These are phyloP conservation scores for Aureobasidium vineae DNA, from an alignment of 2,329 filamentous ascomycete species.

Conservation along the genomic window DNA sequence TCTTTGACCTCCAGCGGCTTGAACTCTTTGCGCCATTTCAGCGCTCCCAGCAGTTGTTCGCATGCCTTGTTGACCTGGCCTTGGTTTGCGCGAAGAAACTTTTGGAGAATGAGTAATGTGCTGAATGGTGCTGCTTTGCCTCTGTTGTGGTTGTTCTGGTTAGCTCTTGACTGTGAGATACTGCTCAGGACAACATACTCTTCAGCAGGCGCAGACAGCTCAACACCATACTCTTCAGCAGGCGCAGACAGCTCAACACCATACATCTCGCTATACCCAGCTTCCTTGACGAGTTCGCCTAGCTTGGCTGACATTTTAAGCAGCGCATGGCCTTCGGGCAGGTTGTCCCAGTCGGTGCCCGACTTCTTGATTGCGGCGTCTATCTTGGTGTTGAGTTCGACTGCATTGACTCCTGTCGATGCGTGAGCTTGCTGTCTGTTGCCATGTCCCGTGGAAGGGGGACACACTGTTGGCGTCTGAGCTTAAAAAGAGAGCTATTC, in stretches of 20 bases:
- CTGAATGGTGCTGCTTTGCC: slow-evolving; percentile 55
- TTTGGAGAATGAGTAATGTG: slow-evolving; percentile 82
- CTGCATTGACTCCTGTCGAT: neutral
- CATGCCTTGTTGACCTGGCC: slow-evolving; percentile 70
- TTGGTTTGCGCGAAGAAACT: slow-evolving; percentile 88
- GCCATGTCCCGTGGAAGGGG: neutral
- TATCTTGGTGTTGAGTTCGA: neutral
- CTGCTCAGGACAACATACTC: slow-evolving; percentile 24
- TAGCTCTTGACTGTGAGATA: slow-evolving; percentile 34
- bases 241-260: slow-evolving; percentile 63
- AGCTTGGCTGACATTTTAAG: slow-evolving; percentile 59
- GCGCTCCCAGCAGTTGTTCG: slow-evolving; percentile 72
- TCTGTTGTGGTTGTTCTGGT: neutral
- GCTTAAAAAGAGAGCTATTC: neutral
- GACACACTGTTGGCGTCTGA: slow-evolving; percentile 1
- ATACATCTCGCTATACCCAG: slow-evolving; percentile 77
- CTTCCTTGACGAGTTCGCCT: slow-evolving; percentile 55
- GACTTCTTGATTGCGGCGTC: neutral
- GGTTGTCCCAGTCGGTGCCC: slow-evolving; percentile 30
- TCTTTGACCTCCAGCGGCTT: slow-evolving; percentile 66
- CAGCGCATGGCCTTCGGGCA: slow-evolving; percentile 34
- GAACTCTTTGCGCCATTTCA: slow-evolving; percentile 78
- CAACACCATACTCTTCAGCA: slow-evolving; percentile 36
- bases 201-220: slow-evolving; percentile 48
- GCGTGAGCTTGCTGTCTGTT: neutral